A percentile compares a stretch with the other conserved stretches of the same genome.
phyloP scores from a whole-genome alignment of 2,329 filamentous ascomycete genomes.

The Penicillium hordei region DNA sequence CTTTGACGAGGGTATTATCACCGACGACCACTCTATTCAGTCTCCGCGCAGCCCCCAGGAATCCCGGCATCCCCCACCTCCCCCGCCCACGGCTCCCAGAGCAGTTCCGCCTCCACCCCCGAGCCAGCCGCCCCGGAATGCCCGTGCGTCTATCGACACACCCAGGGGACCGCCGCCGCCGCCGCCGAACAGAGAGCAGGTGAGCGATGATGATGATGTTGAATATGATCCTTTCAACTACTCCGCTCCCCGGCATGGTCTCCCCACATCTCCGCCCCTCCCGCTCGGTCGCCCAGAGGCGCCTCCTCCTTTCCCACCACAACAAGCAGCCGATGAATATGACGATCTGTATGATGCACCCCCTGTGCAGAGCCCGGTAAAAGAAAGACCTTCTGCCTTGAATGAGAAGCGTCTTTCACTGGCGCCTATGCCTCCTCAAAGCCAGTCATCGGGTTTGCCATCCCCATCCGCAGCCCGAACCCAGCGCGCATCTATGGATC shows the following conservation, averaged over 20 bases:
- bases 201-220: constrained; percentile 51
- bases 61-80: constrained; percentile 51
- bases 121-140: constrained; percentile 55
- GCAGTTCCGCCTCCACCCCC: constrained; percentile 66
- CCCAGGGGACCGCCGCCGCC: constrained; percentile 39
- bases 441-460: constrained; percentile 37
- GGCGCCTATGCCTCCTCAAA: constrained; percentile 50
- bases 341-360: constrained; percentile 51
- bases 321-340: constrained; percentile 36
- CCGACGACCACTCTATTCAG: constrained; percentile 55
- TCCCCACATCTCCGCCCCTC: constrained; percentile 24
- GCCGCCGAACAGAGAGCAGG: constrained; percentile 49
- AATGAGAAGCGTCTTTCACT: constrained; percentile 44
- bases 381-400: constrained; percentile 33
- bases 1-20: constrained; percentile 64
- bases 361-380: constrained; percentile 38
- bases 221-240: constrained; percentile 56
- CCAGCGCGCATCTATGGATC: constrained; percentile 64
- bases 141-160: constrained; percentile 36
- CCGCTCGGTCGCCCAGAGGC: constrained; percentile 25
- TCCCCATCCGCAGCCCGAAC: constrained; percentile 47
- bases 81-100: constrained; percentile 58
- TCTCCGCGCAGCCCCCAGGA: constrained; percentile 45
- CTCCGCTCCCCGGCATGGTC: constrained; percentile 37
- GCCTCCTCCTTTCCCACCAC: constrained; percentile 30